phyloP scores from a whole-genome alignment of 208 protist genomes.

The Crithidia acanthocephali region DNA sequence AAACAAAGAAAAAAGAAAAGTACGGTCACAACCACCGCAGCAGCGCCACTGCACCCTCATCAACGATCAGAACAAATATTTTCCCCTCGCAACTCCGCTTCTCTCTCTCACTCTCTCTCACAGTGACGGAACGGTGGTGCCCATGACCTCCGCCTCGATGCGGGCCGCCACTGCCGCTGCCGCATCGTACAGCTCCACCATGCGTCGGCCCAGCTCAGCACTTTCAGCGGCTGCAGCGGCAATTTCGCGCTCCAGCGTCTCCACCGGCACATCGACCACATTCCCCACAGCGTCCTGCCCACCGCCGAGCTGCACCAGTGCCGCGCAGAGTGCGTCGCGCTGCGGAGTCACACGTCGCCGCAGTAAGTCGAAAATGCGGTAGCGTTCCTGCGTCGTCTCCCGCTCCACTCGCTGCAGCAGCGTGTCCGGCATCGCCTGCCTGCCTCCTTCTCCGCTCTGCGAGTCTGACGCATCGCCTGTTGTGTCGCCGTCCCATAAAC shows the following conservation, averaged over 20 bases:
- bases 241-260: slow-evolving; percentile 67
- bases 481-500: slow-evolving; percentile 31
- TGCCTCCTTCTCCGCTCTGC: neutral
- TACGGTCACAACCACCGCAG: no score
- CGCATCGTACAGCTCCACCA: slow-evolving; percentile 78
- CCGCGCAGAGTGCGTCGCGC: slow-evolving; percentile 45
- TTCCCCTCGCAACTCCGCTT: neutral
- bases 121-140: slow-evolving; percentile 46
- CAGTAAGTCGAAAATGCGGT: slow-evolving; percentile 46
- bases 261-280: slow-evolving; percentile 64
- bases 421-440: slow-evolving; percentile 52
- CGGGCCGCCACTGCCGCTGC: slow-evolving; percentile 48
- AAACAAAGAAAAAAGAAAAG: no score
- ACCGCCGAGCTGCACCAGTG: slow-evolving; percentile 57
- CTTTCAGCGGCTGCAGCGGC: slow-evolving; percentile 55
- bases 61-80: no score
- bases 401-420: slow-evolving; percentile 74
- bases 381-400: slow-evolving; percentile 54
- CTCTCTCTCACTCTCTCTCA: slow-evolving; percentile 16
- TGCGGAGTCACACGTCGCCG: slow-evolving; percentile 34
- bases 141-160: slow-evolving; percentile 58
- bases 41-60: no score
- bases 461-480: neutral
- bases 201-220: slow-evolving; percentile 49
- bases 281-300: slow-evolving; percentile 32